Base-by-base conservation (phyloP, 2,329 filamentous ascomycete species). In the Sarocladiaceae sp. region DNA sequence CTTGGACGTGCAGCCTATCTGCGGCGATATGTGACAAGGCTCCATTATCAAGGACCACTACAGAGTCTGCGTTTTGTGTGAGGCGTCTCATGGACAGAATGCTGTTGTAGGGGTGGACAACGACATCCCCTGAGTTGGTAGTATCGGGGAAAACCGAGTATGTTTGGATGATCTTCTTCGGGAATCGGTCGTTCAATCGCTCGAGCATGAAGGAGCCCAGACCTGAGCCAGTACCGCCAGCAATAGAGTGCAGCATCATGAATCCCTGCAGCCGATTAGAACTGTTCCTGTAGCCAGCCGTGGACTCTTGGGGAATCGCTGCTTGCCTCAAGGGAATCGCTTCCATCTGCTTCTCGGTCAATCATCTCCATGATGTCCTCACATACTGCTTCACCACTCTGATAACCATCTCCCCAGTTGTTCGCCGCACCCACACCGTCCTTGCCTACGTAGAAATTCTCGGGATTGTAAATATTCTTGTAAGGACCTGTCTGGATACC, bases 291-390 rank as follows among this genome's bases (percentile, higher is more conserved):
- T n/a, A n/a, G n/a, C n/a, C n/a, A n/a, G n/a, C n/a, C 15, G 29
- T 33, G 10, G 10, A 15, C 29, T 33, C 8, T 8, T 33, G 15
- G 15, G 8, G 29, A 15, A 8, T 33, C 10, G 29, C 15, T 33
- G 42, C 68, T 33, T 68, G 88, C 87, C 77, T 99, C 94, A 3
- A 99, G 79, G 50, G 92, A 97, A 70, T 99, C 94, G 67, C 93
- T 97, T 28, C 95, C 95, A 70, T 99, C 94, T 15, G 95, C 94
- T 69, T 99, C 94, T 55, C 94, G 87, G 66, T 99, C 94, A 64
- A 99, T 96, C 91, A 99, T 99, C 68, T 99, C 95, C 79, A 99
- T 90, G 52, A 99, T 90, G 67, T 99, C 94, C 69, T 99, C 94
- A 61, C 93, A 90, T 18, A 99, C 90, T 40, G 80, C 78, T 68